Percentiles rank a stretch among this genome's conserved stretches.
phyloP scores from a whole-genome alignment of 495 filamentous ascomycete genomes.

The Penicillium goetzii region DNA sequence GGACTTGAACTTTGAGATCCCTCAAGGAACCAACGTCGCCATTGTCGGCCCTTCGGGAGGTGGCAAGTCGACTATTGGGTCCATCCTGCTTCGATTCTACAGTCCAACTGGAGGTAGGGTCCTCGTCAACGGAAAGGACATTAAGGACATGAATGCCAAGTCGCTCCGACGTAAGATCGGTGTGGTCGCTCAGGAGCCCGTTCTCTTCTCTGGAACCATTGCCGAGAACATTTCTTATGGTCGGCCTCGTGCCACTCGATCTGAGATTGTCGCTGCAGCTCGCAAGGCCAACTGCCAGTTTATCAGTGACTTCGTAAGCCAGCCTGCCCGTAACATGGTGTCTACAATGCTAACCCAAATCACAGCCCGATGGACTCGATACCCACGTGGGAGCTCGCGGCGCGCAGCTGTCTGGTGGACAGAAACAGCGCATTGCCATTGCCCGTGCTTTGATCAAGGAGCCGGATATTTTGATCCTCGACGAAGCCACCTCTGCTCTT shows the following conservation, averaged over 20 bases:
- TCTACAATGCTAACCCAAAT: constrained; percentile 19
- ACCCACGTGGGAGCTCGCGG: constrained; percentile 91
- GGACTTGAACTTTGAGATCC: constrained; percentile 84
- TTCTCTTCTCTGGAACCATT: constrained; percentile 92
- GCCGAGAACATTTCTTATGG: constrained; percentile 98
- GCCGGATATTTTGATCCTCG: constrained; percentile 93
- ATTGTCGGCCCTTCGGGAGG: constrained; percentile 95
- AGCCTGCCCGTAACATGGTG: background rate
- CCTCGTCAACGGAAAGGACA: constrained; percentile 81
- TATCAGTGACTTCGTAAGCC: constrained; percentile 83
- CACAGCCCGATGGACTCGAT: constrained; percentile 84
- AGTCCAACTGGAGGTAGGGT: constrained; percentile 77
- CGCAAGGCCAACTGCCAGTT: constrained; percentile 96
- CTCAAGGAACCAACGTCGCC: constrained; percentile 90
- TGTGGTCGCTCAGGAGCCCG: constrained; percentile 92
- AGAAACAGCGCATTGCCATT: constrained; percentile 98
- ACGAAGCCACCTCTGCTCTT: constrained; percentile 91
- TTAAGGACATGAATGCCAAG: constrained; percentile 88
- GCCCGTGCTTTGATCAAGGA: constrained; percentile 92
- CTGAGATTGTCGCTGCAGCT: constrained; percentile 84
- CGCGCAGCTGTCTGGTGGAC: constrained; percentile 91
- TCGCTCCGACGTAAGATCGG: constrained; percentile 92
- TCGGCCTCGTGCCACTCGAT: constrained; percentile 72
- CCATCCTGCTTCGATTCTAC: constrained; percentile 89
- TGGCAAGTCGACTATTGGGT: constrained; percentile 92